phyloP scores from a whole-genome alignment of 1,284 basidiomycete genomes.

The Malassezia psittaci region DNA sequence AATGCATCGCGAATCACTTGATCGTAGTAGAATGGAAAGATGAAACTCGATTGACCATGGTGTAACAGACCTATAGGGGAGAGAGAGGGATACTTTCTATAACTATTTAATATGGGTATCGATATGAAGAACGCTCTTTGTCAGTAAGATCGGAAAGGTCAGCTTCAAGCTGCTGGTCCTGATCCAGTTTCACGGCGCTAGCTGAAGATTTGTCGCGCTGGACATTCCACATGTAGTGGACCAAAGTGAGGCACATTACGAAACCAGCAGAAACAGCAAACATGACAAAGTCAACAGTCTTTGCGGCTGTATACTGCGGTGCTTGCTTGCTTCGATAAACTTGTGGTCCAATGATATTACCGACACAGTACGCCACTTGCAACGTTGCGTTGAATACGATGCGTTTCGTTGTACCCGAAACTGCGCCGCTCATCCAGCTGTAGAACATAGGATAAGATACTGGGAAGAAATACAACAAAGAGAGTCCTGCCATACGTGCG shows the following conservation, averaged over 20 bases:
- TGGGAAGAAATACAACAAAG: slow-evolving; percentile 24
- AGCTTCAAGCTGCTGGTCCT: slow-evolving; percentile 8
- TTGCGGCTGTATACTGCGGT: slow-evolving; percentile 32
- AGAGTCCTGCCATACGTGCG: slow-evolving; percentile 14
- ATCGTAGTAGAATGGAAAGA: too few species aligned
- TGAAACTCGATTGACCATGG: too few species aligned
- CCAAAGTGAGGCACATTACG: slow-evolving; percentile 19
- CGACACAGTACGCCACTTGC: slow-evolving; percentile 34
- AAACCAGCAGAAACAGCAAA: slow-evolving; percentile 26
- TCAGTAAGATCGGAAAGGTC: slow-evolving; percentile 45
- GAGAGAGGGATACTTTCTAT: not conserved
- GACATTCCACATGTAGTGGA: slow-evolving; percentile 38
- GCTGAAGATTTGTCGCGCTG: slow-evolving; percentile 12
- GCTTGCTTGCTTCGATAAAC: slow-evolving; percentile 26
- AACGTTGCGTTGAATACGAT: slow-evolving; percentile 34
- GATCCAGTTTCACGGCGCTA: not conserved
- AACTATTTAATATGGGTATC: slow-evolving; percentile 37
- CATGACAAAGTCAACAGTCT: slow-evolving; percentile 37
- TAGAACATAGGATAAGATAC: slow-evolving; percentile 30
- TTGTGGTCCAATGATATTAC: slow-evolving; percentile 40
- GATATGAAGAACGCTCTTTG: slow-evolving; percentile 36
- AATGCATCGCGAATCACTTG: too few species aligned
- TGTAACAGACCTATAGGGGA: too few species aligned
- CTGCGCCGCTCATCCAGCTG: slow-evolving; percentile 20
- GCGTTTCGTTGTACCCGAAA: slow-evolving; percentile 39